Base-by-base conservation (phyloP, 2,329 filamentous ascomycete genomes). In the Aspergillus udagawae region DNA sequence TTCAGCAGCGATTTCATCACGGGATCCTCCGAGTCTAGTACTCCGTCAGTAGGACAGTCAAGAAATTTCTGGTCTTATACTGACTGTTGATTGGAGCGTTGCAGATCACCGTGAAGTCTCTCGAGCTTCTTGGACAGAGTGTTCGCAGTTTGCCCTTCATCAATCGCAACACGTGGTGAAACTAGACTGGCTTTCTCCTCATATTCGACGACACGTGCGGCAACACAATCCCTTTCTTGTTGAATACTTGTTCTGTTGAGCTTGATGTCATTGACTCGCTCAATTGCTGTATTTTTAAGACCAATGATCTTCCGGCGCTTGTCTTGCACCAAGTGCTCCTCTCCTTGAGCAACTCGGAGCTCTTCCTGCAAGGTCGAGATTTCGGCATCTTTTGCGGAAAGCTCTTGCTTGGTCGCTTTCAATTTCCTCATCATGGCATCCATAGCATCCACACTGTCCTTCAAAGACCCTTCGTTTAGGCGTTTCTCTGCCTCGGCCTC, bases 261-360 rank as follows among this genome's bases (percentile, higher is more conserved):
- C 57, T 79, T 80, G 25, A 79, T 75, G 10, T 80, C 74, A 1
- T 83, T 81, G 2, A 85, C 70, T 6, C 69, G 70, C 38, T 82
- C 79, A 55, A 84, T 76, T 1, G 83, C 84, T 25, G 75, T 69
- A 64, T 91, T 91, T 69, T 89, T 90, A 17, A 85, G 79, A 7
- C 75, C 73, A 0, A 91, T 73, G 2, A 80, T 79, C 51, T 84
- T 73, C 25, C 76, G 77, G 42, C 85, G 81, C 57, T 81, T 73
- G 32, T 81, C 77, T 6, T 79, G 70, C 29, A 76, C 74, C 52
- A 77, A 76, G 42, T 78, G 76, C 23, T 83, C 72, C 67, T 85
- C 87, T 45, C 77, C 72, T 42, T 83, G 75, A 21, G 81, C 80
- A 70, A 90, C 87, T 17, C 71, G 73, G n/a, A 86, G 69, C 49